Evolutionary conservation across 2,329 filamentous ascomycete species (phyloP), one percentile per base, ranked within the genome.

Genomic region (Clonostachys solani): DNA sequence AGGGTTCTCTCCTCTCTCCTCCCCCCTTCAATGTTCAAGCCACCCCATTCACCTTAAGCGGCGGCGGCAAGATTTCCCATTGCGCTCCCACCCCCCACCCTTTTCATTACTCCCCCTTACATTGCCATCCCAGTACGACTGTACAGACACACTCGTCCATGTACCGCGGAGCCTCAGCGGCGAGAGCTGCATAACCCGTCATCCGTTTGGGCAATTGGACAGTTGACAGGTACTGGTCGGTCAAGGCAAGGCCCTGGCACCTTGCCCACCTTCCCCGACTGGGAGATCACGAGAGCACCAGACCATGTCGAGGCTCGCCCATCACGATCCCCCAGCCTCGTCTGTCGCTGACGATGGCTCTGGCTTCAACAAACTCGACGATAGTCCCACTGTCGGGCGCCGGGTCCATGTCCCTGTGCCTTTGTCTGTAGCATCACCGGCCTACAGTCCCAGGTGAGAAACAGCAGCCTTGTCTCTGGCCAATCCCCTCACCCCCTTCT

Each of bases 351-450:
- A 56, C 47, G 52, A 51, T 45, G 44, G 57, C 17, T 16, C 34
- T 13, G 23, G 13, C 51, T 55, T 51, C 48, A 29, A 29, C 23
- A 29, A 29, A 29, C 54, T 63, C 54, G 66, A 69, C 56, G 71
- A 76, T 55, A 75, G 71, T 61, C 72, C 73, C 56, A 72, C 71
- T 44, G 71, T 74, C 56, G 71, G 72, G 54, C 60, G 60, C 38
- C 41, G 54, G 43, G 57, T 60, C 55, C 48, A 51, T 40, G 40
- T 33, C 46, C 40, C 49, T 43, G 51, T 54, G 48, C 56, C 54
- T 44, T 50, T 56, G 40, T 54, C 50, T 44, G 50, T 53, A 47
- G 50, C 47, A 48, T 55, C 23, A 29, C 23, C 23, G 23, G 23
- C 23, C 23, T 29, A 29, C 23, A 29, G 23, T 29, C 8, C 23